Evolutionary conservation across 768 basidiomycete genomes (phyloP).

Genomic region (Boletus eberwhitei): DNA sequence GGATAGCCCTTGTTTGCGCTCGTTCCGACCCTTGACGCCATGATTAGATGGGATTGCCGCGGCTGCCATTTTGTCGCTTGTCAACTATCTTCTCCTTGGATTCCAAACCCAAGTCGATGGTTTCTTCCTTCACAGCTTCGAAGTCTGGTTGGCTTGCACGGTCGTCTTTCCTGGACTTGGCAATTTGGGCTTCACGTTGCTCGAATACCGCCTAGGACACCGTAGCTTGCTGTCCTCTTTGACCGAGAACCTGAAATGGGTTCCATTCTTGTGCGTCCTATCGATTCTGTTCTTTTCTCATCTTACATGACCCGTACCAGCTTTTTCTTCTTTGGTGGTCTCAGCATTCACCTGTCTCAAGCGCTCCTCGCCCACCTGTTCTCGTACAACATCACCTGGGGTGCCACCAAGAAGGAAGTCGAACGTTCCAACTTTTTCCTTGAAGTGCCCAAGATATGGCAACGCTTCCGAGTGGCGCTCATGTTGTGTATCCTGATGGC

Average conservation of each 20-base stretch:
- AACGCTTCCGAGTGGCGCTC: conserved; percentile 70
- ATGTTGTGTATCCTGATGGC: conserved; percentile 48
- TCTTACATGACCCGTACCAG: conserved; percentile 1
- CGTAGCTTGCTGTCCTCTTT: conserved; percentile 20
- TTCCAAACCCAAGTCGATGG: conserved; percentile 67
- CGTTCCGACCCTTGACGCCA: background rate
- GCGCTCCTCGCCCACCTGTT: conserved; percentile 56
- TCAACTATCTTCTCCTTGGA: conserved; percentile 78
- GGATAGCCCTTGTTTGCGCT: background rate
- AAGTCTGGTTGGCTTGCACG: conserved; percentile 76
- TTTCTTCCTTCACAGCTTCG: conserved; percentile 75
- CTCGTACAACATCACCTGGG: conserved; percentile 59
- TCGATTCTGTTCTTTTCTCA: background rate
- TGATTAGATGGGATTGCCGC: conserved; percentile 55
- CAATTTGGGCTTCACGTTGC: conserved; percentile 67
- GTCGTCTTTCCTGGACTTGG: conserved; percentile 75
- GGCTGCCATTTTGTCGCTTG: conserved; percentile 57
- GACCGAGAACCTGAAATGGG: conserved; percentile 27
- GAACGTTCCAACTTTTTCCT: conserved; percentile 90
- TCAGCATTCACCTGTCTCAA: conserved; percentile 49
- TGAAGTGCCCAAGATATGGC: conserved; percentile 80
- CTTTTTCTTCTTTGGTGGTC: conserved; percentile 55
- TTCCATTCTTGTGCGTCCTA: conserved; percentile 37
- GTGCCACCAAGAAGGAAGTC: conserved; percentile 74
- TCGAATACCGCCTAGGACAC: conserved; percentile 70